Evolutionary conservation across 2,329 filamentous ascomycete species (phyloP).

Genomic region (Fusarium sp.): DNA sequence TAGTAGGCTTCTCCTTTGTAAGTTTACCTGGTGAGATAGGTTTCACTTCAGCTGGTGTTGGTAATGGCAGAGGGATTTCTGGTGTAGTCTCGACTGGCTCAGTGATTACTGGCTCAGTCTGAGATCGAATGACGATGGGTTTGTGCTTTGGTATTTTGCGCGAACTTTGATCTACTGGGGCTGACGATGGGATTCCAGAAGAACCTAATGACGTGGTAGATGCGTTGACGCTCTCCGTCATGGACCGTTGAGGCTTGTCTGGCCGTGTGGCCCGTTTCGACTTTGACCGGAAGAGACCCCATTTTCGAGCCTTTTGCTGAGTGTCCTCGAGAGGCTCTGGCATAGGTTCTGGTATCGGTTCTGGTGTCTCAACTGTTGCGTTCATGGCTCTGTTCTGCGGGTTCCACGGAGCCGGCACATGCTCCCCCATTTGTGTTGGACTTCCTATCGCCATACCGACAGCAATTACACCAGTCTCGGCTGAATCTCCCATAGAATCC

Average conservation of each 20-base stretch:
- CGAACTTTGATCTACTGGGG: conserved; percentile 29
- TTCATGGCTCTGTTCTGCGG: conserved; percentile 49
- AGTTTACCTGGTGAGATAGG: conserved; percentile 29
- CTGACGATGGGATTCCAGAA: conserved; percentile 23
- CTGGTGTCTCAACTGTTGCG: conserved; percentile 38
- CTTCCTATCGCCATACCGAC: conserved; percentile 85
- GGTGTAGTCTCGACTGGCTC: conserved; percentile 19
- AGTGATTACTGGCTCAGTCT: conserved; percentile 56
- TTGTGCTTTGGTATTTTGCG: conserved; percentile 56
- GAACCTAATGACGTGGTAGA: conserved; percentile 42
- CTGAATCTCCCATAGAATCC: conserved; percentile 57
- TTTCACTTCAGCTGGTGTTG: conserved; percentile 19
- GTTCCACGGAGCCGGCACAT: conserved; percentile 49
- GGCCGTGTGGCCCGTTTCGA: conserved; percentile 51
- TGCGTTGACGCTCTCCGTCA: conserved; percentile 45
- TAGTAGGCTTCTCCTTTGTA: conserved; percentile 28
- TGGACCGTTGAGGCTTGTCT: conserved; percentile 41
- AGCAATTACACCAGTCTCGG: conserved; percentile 54
- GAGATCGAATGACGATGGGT: conserved; percentile 60
- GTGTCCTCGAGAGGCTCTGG: conserved; percentile 49
- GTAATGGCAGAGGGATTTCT: conserved; percentile 19
- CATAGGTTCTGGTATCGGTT: conserved; percentile 30
- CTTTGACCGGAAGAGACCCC: conserved; percentile 69
- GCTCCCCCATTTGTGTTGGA: conserved; percentile 64
- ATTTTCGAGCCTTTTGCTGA: conserved; percentile 67